Evolutionary conservation across 2,329 filamentous ascomycete genomes (phyloP).

Genomic region (Chaetomiaceae sp.): DNA sequence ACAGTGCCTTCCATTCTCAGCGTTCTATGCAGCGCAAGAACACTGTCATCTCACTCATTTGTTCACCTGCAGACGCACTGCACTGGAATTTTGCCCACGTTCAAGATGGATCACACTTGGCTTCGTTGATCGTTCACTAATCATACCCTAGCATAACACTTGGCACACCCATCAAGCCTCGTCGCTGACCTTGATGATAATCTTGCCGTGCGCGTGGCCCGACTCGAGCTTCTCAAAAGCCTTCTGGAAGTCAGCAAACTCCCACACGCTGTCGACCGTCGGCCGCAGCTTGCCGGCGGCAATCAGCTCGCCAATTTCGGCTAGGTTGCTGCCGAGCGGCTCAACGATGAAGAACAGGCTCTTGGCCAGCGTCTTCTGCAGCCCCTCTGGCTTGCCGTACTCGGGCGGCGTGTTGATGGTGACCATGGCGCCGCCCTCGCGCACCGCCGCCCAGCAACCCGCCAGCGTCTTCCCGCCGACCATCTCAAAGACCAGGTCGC

Average conservation of each 20-base stretch:
- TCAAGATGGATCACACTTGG: too few species aligned
- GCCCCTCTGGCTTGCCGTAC: conserved; percentile 25
- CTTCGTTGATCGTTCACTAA: too few species aligned
- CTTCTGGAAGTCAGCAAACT: conserved; percentile 34
- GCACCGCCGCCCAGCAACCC: conserved; percentile 32
- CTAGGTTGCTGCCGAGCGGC: conserved; percentile 31
- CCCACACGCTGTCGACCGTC: conserved; percentile 34
- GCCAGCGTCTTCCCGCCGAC: conserved; percentile 31
- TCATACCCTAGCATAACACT: not conserved
- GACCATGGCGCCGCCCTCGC: conserved; percentile 30
- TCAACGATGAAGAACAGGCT: conserved; percentile 35
- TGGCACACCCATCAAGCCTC: conserved; percentile 16
- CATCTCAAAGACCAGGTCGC: conserved; percentile 34
- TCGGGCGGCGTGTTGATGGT: conserved; percentile 30
- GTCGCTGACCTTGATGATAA: conserved; percentile 32
- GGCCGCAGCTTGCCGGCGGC: conserved; percentile 29
- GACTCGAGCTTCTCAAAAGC: conserved; percentile 34
- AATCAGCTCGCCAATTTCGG: conserved; percentile 31
- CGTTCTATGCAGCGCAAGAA: not conserved
- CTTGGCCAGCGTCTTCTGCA: conserved; percentile 27
- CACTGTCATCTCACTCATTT: not conserved
- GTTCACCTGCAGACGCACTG: too few species aligned
- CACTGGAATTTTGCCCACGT: not conserved
- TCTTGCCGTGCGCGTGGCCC: conserved; percentile 33
- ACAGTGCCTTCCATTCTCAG: not conserved